Evolutionary conservation across 2,329 filamentous ascomycete species (phyloP).

Genomic region (Chaetothyriales sp.): DNA sequence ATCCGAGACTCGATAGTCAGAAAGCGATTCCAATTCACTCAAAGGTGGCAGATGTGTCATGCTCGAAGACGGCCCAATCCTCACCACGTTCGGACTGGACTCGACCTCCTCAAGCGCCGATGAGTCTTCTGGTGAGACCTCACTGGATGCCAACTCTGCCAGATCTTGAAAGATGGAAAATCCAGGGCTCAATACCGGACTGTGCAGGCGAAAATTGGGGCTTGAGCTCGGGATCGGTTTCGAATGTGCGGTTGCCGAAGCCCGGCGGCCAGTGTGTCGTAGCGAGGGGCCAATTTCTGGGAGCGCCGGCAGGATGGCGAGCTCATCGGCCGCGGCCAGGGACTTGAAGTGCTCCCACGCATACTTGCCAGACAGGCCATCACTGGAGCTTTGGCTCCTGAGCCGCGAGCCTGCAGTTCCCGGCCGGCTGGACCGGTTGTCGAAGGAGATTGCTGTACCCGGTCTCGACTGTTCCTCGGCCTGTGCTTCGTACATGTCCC

Average conservation of each 20-base stretch:
- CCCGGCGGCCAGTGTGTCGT: background rate
- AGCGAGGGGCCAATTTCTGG: conserved; percentile 2
- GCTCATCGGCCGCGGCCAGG: conserved; percentile 12
- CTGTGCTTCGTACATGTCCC: conserved; percentile 18
- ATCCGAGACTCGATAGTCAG: conserved; percentile 22
- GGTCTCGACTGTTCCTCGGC: conserved; percentile 14
- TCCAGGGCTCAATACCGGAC: conserved; percentile 9
- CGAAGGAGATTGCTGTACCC: conserved; percentile 7
- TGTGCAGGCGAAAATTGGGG: conserved; percentile 13
- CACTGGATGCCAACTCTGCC: background rate
- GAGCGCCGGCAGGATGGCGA: conserved; percentile 12
- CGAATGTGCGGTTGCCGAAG: background rate
- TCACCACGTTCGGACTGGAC: background rate
- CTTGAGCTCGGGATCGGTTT: conserved; percentile 8
- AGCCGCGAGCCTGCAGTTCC: conserved; percentile 10
- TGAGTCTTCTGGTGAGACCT: background rate
- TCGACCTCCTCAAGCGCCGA: background rate
- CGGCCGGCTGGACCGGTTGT: conserved; percentile 3
- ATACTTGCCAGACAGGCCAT: conserved; percentile 12
- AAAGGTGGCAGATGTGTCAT: conserved; percentile 1
- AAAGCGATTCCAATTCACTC: background rate
- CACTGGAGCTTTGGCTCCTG: conserved; percentile 15
- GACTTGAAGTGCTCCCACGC: conserved; percentile 14
- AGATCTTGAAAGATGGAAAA: conserved; percentile 5
- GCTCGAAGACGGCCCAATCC: conserved; percentile 2